Base-by-base conservation (phyloP, 495 filamentous ascomycete genomes). In the Aspergillus avenaceus region DNA sequence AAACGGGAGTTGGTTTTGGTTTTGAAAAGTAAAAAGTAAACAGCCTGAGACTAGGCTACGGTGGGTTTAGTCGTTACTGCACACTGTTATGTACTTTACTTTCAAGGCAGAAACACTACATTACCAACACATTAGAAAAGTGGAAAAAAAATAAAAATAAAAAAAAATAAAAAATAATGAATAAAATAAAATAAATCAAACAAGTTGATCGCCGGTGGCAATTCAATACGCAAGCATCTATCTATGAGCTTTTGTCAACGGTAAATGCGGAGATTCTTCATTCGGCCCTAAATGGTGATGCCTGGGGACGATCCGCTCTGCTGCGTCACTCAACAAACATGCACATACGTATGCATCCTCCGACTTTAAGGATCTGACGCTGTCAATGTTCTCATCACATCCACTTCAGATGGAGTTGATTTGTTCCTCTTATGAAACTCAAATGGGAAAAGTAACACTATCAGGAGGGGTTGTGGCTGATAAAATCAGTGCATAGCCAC, bases 211-310 rank as follows among this genome's bases (percentile, higher is more conserved):
- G n/a, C n/a, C 49, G 13, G 51, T 41, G 31, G 49, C 41, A 40
- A 23, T 50, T 38, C 41, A 29, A 51, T 48, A 47, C 53, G 53
- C 53, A 55, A 51, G 47, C 50, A 8, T n/a, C 4, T 7, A 14
- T 36, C 12, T 36, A 3, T 36, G 2, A 36, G 12, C 32, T 3
- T 14, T 16, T 13, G 13, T 16, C 8, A 31, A 8, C 9, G 8
- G 28, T 8, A 8, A 31, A 31, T 31, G 12, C n/a, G 12, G 40
- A 42, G 42, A 29, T 45, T 26, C 23, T 45, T 27, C 18, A 5
- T 21, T 51, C 12, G 11, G 21, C 24, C 23, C 16, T n/a, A 8
- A 45, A 45, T 29, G 25, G 22, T 49, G 46, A 49, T 49, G 46
- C 46, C 46, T 49, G 34, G 45, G 16, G 45, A 16, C 34, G 32